These are phyloP conservation scores for Lichtheimia hyalospora DNA, from an alignment of 371 early-diverging fungal species.

Conservation along the genomic window DNA sequence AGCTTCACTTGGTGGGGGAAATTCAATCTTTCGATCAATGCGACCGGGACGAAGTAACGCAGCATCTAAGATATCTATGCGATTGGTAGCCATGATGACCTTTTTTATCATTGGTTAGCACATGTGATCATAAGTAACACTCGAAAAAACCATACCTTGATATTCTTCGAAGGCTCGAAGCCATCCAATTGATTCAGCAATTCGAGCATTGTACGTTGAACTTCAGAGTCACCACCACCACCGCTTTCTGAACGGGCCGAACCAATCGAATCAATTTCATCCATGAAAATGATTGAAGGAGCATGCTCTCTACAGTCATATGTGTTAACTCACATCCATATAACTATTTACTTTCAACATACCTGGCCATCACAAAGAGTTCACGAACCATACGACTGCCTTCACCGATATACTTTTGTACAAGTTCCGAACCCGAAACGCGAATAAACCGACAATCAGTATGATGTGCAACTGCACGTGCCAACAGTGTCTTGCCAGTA, in stretches of 20 bases:
- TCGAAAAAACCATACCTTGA: slow-evolving; percentile 69
- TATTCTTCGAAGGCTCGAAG: slow-evolving; percentile 99
- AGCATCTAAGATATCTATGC: slow-evolving; percentile 99
- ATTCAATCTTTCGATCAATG: slow-evolving; percentile 99
- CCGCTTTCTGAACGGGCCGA: slow-evolving; percentile 98
- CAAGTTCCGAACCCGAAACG: slow-evolving; percentile 99
- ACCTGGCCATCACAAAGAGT: slow-evolving; percentile 99
- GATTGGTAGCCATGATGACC: slow-evolving; percentile 59
- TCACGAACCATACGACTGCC: slow-evolving; percentile 99
- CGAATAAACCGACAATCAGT: slow-evolving; percentile 99
- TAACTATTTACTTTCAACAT: neutral
- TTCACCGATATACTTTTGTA: slow-evolving; percentile 98
- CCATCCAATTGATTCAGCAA: slow-evolving; percentile 99
- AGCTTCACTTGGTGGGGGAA: slow-evolving; percentile 88
- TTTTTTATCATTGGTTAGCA: slow-evolving; percentile 1
- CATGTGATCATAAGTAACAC: neutral
- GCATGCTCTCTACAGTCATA: slow-evolving; percentile 77
- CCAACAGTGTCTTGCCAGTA: slow-evolving; percentile 99
- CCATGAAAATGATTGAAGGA: slow-evolving; percentile 99
- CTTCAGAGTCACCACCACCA: slow-evolving; percentile 98
- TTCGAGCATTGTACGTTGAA: slow-evolving; percentile 99
- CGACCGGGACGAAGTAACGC: slow-evolving; percentile 99
- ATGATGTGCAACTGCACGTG: slow-evolving; percentile 99
- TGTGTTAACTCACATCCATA: neutral
- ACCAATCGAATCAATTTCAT: slow-evolving; percentile 99